Conservation (phyloP, 179 eudicot genomes). For the Nepenthes alata region DNA sequence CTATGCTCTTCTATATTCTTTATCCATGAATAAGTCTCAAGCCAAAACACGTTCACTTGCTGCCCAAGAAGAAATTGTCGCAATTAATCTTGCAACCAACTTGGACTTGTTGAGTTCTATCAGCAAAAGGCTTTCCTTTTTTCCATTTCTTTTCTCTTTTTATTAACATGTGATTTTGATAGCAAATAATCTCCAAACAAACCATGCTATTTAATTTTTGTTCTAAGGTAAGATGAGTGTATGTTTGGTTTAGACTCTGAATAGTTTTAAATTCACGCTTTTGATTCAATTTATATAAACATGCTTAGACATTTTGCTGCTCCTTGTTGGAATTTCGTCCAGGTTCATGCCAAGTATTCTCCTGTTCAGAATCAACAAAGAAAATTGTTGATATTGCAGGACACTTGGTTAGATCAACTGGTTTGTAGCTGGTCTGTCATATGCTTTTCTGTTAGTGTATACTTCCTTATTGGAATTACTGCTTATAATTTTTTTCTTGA, state of each 20-base stretch:
- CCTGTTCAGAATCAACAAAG: constrained; percentile 31
- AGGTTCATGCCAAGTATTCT: constrained; percentile 47
- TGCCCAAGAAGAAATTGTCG: no score
- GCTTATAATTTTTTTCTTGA: not conserved
- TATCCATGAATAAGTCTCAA: no score
- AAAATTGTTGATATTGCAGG: constrained; percentile 53
- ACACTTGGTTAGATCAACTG: constrained; percentile 49
- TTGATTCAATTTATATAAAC: not conserved
- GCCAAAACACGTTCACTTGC: no score
- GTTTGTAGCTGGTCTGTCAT: constrained; percentile 22
- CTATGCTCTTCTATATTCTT: no score
- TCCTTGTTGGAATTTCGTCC: constrained; percentile 1
- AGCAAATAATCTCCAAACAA: no score
- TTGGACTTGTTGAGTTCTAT: no score
- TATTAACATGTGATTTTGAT: no score
- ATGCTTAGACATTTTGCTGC: not conserved
- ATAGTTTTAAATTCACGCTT: not conserved
- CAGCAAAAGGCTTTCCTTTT: no score
- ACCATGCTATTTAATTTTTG: no score
- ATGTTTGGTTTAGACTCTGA: not conserved
- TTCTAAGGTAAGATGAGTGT: no score
- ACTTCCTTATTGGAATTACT: not conserved
- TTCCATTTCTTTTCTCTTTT: no score
- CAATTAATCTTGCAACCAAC: no score
- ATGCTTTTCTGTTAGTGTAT: not conserved